Evolutionary conservation across 306 rosid genomes (phyloP).

Genomic region (Hylodesmum podocarpum): DNA sequence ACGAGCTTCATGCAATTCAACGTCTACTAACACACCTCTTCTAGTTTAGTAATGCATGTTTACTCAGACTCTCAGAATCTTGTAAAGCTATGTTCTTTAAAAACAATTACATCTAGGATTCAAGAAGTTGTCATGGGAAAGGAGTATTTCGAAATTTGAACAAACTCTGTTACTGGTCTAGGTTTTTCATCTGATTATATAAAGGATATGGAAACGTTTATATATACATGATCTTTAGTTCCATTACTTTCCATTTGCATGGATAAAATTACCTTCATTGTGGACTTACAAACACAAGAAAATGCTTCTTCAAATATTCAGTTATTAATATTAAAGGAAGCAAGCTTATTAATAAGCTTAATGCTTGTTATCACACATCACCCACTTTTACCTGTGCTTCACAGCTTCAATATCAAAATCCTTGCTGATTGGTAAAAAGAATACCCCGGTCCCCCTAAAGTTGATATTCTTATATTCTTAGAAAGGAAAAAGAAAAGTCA

Average conservation of each 20-base stretch:
- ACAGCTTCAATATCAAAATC: conserved; percentile 46
- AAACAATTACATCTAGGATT: not conserved
- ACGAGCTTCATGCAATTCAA: not conserved
- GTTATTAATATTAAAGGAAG: conserved; percentile 26
- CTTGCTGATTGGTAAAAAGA: conserved; percentile 39
- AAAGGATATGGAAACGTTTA: not conserved
- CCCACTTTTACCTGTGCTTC: conserved; percentile 44
- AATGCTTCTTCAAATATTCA: conserved; percentile 60
- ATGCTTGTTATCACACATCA: conserved; percentile 40
- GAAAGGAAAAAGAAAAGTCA: not conserved
- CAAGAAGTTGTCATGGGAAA: not conserved
- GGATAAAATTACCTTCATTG: not conserved
- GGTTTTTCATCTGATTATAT: not conserved
- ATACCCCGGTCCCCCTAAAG: conserved; percentile 33
- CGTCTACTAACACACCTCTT: not conserved
- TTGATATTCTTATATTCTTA: conserved; percentile 33
- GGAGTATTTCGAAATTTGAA: not conserved
- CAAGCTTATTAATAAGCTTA: conserved; percentile 45
- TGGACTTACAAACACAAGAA: conserved; percentile 34
- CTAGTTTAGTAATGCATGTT: not conserved
- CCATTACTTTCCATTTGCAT: not conserved
- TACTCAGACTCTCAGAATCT: not conserved
- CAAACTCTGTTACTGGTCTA: not conserved
- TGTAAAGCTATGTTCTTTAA: not conserved
- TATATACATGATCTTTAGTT: not conserved